Evolutionary conservation across 257 asterid species (phyloP), one percentile per base, ranked within the genome.

Genomic region (Rubia yunnanensis): DNA sequence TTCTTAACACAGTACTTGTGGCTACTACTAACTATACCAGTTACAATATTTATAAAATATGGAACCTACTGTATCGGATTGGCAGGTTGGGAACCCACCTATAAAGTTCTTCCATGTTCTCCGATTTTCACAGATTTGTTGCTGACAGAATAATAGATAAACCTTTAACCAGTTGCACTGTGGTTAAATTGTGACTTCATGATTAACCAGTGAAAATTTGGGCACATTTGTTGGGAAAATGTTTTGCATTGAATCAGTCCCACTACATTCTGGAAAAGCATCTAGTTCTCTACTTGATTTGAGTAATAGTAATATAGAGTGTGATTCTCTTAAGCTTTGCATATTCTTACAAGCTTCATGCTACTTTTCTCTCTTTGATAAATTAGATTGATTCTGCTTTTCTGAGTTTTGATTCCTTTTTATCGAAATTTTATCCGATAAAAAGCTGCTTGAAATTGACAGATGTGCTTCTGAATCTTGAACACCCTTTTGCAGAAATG

Each of bases 401-500:
- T 67, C 30, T 14, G 26, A 5, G 36, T 67, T 67, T 3, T 6
- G 22, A 5, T 34, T 27, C 24, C 30, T 52, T 56, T 53, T 39
- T 6, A 3, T 27, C 4, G 26, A 24, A 2, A 27, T 67, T 17
- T n/a, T 56, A n/a, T 22, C 50, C 38, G 20, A 41, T 35, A 28
- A 11, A 41, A 28, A 53, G 35, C 44, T 58, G 59, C 48, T 30
- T 68, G 14, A 10, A 22, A 1, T 23, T 41, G 34, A 5, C 44
- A 36, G 46, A 38, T 54, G 44, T 73, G 36, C 61, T 18, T 34
- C 14, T 39, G 10, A 34, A 24, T 10, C 39, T 49, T 35, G 20
- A 36, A 44, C 48, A 48, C 66, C 50, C 38, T 52, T 24, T 57
- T 81, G 82, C 94, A 92, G 98, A 87, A 90, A 88, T 76, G 72